Percentiles rank a stretch among this genome's conserved stretches.
These are phyloP conservation scores for Astragalus membranaceus DNA, from an alignment of 306 rosid species.

Conservation along the genomic window DNA sequence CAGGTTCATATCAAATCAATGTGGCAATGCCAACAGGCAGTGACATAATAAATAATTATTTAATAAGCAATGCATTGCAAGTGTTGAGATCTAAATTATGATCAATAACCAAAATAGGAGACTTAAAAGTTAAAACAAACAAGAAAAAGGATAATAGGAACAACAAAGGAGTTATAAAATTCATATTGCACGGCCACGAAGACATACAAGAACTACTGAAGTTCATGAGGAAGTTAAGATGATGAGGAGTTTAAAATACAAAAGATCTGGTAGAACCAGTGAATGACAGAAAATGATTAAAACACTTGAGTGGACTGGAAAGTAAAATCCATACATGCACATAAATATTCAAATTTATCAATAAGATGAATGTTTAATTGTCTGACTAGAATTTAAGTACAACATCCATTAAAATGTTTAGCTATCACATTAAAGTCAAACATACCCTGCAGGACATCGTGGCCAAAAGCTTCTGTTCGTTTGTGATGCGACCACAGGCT, in stretches of 20 bases:
- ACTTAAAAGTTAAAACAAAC: not conserved
- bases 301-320: constrained; percentile 3
- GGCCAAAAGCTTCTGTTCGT: constrained; percentile 5
- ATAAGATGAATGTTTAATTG: not conserved
- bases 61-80: not conserved
- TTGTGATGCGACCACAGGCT: not conserved
- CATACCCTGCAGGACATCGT: constrained; percentile 16
- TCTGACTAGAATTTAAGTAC: not conserved
- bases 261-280: not conserved
- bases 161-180: not conserved
- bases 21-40: not conserved
- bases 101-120: constrained; percentile 4
- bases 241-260: not conserved
- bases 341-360: constrained; percentile 4
- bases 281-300: not conserved
- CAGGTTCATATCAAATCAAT: not conserved
- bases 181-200: not conserved
- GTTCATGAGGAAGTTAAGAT: not conserved
- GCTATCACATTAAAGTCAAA: constrained; percentile 6
- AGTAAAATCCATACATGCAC: not conserved
- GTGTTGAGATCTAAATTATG: not conserved
- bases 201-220: not conserved
- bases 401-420: constrained; percentile 4
- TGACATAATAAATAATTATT: not conserved
- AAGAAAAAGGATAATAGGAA: constrained; percentile 3